Evolutionary conservation across 192 early-diverging fungal species (phyloP), one percentile per base, ranked within the genome.

Genomic region (Powellomyces hirtus): DNA sequence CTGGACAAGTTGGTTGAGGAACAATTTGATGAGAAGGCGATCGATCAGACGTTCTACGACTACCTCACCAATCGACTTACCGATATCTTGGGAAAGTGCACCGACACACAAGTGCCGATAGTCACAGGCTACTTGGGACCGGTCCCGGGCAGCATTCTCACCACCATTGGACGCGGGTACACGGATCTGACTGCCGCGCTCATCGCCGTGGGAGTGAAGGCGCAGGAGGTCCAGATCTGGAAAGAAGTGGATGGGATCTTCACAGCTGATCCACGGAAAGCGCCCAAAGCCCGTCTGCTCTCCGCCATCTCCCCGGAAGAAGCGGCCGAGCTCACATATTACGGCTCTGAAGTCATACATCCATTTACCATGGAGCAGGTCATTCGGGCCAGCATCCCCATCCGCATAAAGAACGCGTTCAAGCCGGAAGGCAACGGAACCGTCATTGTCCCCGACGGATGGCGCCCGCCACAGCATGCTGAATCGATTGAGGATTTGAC

Each of bases 341-440:
- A 99, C 72, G 95, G 82, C 13, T 79, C 74, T 10, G 81, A 85
- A 63, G 96, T 97, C 44, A 99, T 99, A 70, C 97, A 99, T 68
- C 97, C 97, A 10, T 97, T 97, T 81, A 99, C 97, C 3, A 99
- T 99, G 97, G 94, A 99, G 68, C 97, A 99, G 71, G 94, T 97
- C 37, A 99, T 99, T 71, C 90, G 95, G 37, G 91, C 93, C 18
- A 79, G 85, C 42, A 98, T 99, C 71, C 97, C 97, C 4, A 98
- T 99, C 76, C 91, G 97, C 70, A 99, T 99, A 79, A 99, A 98
- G 70, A 99, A 99, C 73, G 93, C 96, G 24, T 93, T 95, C 74
- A 94, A 95, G 53, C 95, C 97, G 6, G 79, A 72, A n/a, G 94
- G 94, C 31, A 77, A 82, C 11, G 97, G 97, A 35, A 99, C 97